phyloP scores from a whole-genome alignment of 768 basidiomycete species.

The Mycena floridula region DNA sequence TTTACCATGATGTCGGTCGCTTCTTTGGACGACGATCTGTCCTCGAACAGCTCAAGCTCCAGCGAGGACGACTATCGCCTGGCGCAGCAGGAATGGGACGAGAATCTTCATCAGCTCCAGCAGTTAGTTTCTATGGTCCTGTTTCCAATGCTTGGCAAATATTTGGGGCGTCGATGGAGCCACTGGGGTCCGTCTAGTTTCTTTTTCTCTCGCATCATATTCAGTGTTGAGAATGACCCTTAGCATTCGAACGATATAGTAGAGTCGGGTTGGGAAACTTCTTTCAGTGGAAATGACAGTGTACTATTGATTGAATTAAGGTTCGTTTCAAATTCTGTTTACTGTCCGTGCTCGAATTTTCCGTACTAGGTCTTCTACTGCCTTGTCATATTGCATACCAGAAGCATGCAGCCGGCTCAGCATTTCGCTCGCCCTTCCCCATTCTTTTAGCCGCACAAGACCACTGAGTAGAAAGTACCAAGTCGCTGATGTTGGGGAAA shows the following conservation, averaged over 20 bases:
- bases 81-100: conserved; percentile 91
- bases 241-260: conserved; percentile 70
- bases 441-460: conserved; percentile 49
- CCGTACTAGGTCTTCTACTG: conserved; percentile 34
- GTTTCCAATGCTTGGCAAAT: conserved; percentile 84
- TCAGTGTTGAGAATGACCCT: conserved; percentile 8
- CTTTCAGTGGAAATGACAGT: conserved; percentile 47
- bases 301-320: conserved; percentile 21
- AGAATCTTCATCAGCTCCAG: conserved; percentile 79
- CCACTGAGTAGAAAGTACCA: conserved; percentile 76
- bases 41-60: conserved; percentile 47
- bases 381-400: conserved; percentile 38
- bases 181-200: conserved; percentile 62
- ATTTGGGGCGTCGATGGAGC: conserved; percentile 80
- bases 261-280: conserved; percentile 54
- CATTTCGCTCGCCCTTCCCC: conserved; percentile 54
- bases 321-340: conserved; percentile 11
- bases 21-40: conserved; percentile 57
- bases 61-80: conserved; percentile 63
- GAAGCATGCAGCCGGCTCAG: conserved; percentile 51
- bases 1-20: conserved; percentile 31
- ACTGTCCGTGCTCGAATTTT: conserved; percentile 17
- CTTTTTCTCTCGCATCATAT: conserved; percentile 5
- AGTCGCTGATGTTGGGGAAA: conserved; percentile 53
- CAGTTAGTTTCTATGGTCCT: conserved; percentile 75